Base-by-base conservation (phyloP, 208 protist genomes). In the Herpetomonas samuelpessoai region DNA sequence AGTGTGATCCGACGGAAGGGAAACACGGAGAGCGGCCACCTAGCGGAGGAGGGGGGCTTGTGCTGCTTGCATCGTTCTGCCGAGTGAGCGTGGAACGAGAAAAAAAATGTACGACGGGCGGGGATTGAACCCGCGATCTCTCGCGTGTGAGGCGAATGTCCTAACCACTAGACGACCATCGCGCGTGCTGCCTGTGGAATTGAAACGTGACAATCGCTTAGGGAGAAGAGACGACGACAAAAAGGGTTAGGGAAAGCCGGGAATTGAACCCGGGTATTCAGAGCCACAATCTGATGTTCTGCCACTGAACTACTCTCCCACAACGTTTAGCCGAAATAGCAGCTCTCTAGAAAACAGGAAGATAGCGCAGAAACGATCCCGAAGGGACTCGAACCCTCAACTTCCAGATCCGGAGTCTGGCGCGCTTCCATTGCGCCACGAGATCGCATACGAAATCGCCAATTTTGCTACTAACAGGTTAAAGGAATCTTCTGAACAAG, bases 131-230 rank as follows among this genome's bases (percentile, higher is more conserved):
- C 88, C 88, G 84, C 89, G 83, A 92, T 91, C 85, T 91, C 88
- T 92, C 86, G 83, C 88, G 88, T 95, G 86, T 93, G 86, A 93
- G 86, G 89, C 89, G 86, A 92, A 96, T 93, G 86, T 93, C 89
- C 86, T 96, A 96, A 96, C 89, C 89, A 93, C 89, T 93, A 93
- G 89, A 96, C 86, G 86, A 96, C 89, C 84, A 93, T 91, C 86
- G 89, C 85, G 67, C 61, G 35, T 41, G 35, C 35, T n/a, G n/a
- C n/a, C n/a, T n/a, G n/a, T n/a, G n/a, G n/a, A n/a, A n/a, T n/a
- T n/a, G n/a, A n/a, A n/a, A n/a, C n/a, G n/a, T n/a, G n/a, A n/a
- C n/a, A n/a, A n/a, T n/a, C n/a, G n/a, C n/a, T n/a, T n/a, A n/a
- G n/a, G n/a, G n/a, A n/a, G n/a, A n/a, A n/a, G n/a, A n/a, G n/a